A percentile compares a stretch with the other conserved stretches of the same genome.
These are phyloP conservation scores for Gomphus bonarii DNA, from an alignment of 1,284 basidiomycete species.

Conservation along the genomic window DNA sequence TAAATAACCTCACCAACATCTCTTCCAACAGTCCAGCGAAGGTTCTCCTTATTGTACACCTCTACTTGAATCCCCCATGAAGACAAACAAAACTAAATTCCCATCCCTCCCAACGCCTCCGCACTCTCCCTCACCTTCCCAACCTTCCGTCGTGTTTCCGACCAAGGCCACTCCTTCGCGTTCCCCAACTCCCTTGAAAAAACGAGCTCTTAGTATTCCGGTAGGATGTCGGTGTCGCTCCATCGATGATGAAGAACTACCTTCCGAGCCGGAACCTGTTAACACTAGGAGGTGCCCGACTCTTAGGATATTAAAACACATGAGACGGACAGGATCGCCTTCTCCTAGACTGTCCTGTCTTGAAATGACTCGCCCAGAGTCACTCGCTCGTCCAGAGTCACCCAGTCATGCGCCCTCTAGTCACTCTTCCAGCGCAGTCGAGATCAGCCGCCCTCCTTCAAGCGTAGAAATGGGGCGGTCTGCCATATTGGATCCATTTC, in stretches of 20 bases:
- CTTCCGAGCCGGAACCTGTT: background rate
- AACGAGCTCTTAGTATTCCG: background rate
- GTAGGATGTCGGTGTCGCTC: conserved; percentile 2
- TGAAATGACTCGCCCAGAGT: background rate
- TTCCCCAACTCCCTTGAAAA: background rate
- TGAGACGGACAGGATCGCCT: background rate
- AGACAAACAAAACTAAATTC: background rate
- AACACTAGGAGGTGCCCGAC: background rate
- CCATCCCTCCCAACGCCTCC: background rate
- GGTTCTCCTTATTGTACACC: background rate
- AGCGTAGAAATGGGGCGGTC: background rate
- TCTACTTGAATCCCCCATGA: conserved; percentile 1
- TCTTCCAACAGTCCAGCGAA: background rate
- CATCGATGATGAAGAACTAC: background rate
- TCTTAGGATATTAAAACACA: background rate
- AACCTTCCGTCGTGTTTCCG: conserved; percentile 2
- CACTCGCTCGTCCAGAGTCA: too few species aligned
- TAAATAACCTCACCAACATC: background rate
- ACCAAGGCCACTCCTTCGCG: background rate
- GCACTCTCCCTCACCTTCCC: background rate
- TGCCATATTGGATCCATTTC: background rate
- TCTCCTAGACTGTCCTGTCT: background rate
- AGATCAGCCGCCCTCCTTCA: background rate
- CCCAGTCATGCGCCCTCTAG: background rate
- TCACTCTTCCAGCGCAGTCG: background rate